Evolutionary conservation across 2,329 filamentous ascomycete genomes (phyloP), one percentile per base, ranked within the genome.

Genomic region (Davidsoniella neocaledoniae): DNA sequence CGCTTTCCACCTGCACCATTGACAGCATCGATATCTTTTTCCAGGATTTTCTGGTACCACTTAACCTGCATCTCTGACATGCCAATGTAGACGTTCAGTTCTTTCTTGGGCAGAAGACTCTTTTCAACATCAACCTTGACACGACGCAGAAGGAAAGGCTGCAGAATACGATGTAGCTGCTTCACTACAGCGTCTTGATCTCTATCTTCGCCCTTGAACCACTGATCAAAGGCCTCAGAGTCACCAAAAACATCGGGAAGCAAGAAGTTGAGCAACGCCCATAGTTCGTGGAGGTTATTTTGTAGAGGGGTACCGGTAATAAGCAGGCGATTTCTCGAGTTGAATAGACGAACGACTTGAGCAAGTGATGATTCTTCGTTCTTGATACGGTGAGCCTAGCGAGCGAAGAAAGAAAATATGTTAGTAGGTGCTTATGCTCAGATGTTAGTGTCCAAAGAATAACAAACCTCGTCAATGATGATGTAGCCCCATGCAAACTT

Each of bases 401-500:
- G 7, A 33, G 12, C 3, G 25, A 29, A n/a, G 12, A 8, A 44
- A 10, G 10, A 3, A 26, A 2, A 46, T 29, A 23, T 36, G 38
- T 51, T 51, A 54, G 54, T 39, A 53, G 2, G 44, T 47, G 21
- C n/a, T 14, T n/a, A 7, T 10, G 14, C 4, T 9, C 4, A 3
- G 19, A 19, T 19, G 2, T 5, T 26, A 26, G 16, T 9, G 37
- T 16, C 10, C n/a, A 23, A 40, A 44, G 21, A 57, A 39, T 33
- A 12, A 33, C 29, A 33, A 57, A 65, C 64, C 58, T 98, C 91
- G 59, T 98, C 91, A 56, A 98, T 94, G 57, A 98, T 94, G 64
- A 98, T 98, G 66, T 98, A 98, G 64, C 98, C 90, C 91, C 91
- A 98, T 0, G 91, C 88, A 63, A 98, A 94, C 64, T 96, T 96